Evolutionary conservation across 306 rosid genomes (phyloP).

Genomic region (Ochetophila trinervis): DNA sequence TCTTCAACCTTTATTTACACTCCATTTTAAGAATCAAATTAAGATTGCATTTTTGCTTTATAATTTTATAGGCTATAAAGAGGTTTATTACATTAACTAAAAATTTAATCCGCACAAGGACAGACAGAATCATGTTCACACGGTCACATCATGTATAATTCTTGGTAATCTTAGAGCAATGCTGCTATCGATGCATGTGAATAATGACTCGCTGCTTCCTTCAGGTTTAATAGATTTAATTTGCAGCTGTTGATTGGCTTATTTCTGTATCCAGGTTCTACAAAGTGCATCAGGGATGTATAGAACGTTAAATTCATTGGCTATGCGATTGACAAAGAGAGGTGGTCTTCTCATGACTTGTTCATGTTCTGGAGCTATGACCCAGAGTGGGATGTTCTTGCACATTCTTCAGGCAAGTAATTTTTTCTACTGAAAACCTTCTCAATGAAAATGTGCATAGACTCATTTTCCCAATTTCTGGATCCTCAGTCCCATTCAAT

Average conservation of each 20-base stretch:
- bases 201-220: not conserved
- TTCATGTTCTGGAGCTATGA: slow-evolving; percentile 92
- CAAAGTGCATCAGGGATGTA: slow-evolving; percentile 88
- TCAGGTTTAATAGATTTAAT: slow-evolving; percentile 12
- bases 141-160: not conserved
- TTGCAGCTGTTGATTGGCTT: slow-evolving; percentile 10
- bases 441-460: not conserved
- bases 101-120: too few species aligned
- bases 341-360: slow-evolving; percentile 96
- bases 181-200: too few species aligned
- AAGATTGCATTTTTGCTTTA: too few species aligned
- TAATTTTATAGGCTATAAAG: too few species aligned
- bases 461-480: not conserved
- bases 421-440: not conserved
- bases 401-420: slow-evolving; percentile 71
- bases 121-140: too few species aligned
- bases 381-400: slow-evolving; percentile 76
- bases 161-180: not conserved
- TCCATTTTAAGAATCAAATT: too few species aligned
- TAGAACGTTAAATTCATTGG: slow-evolving; percentile 74
- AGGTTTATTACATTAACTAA: too few species aligned
- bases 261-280: slow-evolving; percentile 50
- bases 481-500: too few species aligned
- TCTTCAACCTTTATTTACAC: too few species aligned
- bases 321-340: slow-evolving; percentile 77